Evolutionary conservation across 2,329 filamentous ascomycete genomes (phyloP).

Genomic region (Xylariaceae sp.): DNA sequence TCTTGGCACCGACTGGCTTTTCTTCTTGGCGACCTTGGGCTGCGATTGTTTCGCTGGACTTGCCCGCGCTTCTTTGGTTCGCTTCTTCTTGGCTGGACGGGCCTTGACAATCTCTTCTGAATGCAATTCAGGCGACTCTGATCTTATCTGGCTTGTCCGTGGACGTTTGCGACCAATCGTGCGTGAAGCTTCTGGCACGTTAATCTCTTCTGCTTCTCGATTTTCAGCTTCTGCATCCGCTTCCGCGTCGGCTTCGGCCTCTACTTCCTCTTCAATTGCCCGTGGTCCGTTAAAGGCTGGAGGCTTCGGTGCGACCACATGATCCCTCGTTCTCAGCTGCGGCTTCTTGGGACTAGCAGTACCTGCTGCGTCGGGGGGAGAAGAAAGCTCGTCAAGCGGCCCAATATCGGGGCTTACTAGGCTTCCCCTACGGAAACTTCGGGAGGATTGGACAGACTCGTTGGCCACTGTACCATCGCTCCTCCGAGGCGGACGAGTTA

Average conservation of each 20-base stretch:
- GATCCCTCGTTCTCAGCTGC: conserved; percentile 17
- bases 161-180: conserved; percentile 39
- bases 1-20: conserved; percentile 16
- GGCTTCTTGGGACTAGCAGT: conserved; percentile 23
- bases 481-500: conserved; percentile 12
- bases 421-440: conserved; percentile 16
- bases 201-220: conserved; percentile 40
- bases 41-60: conserved; percentile 42
- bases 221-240: conserved; percentile 18
- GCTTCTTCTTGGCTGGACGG: conserved; percentile 30
- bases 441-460: conserved; percentile 19
- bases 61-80: conserved; percentile 27
- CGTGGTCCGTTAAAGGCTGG: no score
- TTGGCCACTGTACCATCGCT: conserved; percentile 16
- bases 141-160: conserved; percentile 31
- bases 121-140: conserved; percentile 37
- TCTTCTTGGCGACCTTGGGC: conserved; percentile 20
- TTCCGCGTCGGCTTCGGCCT: conserved; percentile 16
- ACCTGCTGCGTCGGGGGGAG: conserved; percentile 23
- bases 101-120: conserved; percentile 29
- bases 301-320: conserved; percentile 7
- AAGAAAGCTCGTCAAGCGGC: conserved; percentile 20
- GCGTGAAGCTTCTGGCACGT: conserved; percentile 37
- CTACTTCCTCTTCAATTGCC: conserved; percentile 10
- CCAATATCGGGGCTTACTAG: conserved; percentile 9